Base-by-base conservation (phyloP, 108 stramenopile species). In the Bacterosira constricta region DNA sequence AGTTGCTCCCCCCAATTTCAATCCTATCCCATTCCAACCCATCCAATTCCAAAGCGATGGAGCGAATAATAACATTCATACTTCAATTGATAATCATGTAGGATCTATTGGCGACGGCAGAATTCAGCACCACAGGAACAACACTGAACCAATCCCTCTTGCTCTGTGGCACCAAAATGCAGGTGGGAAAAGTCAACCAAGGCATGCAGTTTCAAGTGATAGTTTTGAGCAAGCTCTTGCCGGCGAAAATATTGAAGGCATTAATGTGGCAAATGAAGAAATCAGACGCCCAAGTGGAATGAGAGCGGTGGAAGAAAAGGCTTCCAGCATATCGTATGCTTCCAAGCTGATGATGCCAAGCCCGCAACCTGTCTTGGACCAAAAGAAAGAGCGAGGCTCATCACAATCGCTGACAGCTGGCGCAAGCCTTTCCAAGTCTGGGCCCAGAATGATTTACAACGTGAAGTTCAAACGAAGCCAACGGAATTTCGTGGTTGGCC, bases 381-480 rank as follows among this genome's bases (percentile, higher is more conserved):
- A 46, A 32, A 41, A 30, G 51, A 52, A 37, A 66, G 35, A 51
- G 38, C 18, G 58, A 72, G 30, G n/a, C 2, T n/a, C 66, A n/a
- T 41, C 71, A 7, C 79, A 69, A 20, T 60, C 65, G 20, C 38
- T 47, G 13, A 74, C 84, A 9, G 83, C 81, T 25, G 83, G 81
- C 32, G 65, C 78, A 26, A 53, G 62, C 9, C 46, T 83, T 8
- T 71, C 85, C 41, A 63, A 79, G 39, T 64, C 80, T 27, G 62
- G 80, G n/a, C 91, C 90, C 3, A 89, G 81, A 65, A 59, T 85
- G 53, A 88, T 96, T 20, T 97, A 95, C 83, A 86, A 80, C 27
- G 89, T 97, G 64, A 95, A 96, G 81, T 97, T 97, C 74, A 97
- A 97, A 78, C 90, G 97, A 15, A 91, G 87, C 52, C 91, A 92